phyloP scores from a whole-genome alignment of 2,329 filamentous ascomycete genomes.

The Verruconis gallopava region DNA sequence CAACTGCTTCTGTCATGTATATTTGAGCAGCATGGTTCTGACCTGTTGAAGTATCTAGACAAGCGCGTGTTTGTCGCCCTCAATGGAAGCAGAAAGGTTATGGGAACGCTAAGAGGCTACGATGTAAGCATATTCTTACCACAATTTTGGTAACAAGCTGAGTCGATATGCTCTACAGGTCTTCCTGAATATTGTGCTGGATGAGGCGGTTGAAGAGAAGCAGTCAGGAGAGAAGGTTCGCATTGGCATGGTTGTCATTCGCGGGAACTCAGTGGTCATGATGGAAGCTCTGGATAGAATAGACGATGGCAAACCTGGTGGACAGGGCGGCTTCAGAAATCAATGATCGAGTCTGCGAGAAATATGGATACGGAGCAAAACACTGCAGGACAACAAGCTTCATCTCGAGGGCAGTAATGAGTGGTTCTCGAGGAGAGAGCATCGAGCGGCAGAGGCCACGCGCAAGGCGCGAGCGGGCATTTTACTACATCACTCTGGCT shows the following conservation, averaged over 20 bases:
- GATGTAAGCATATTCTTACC: constrained; percentile 50
- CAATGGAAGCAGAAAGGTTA: constrained; percentile 94
- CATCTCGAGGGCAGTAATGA: too few relatives aligned
- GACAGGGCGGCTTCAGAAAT: not conserved
- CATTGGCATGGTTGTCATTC: constrained; percentile 92
- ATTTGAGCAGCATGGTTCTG: not conserved
- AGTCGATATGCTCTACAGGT: constrained; percentile 48
- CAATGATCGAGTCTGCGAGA: too few relatives aligned
- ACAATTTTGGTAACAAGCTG: not conserved
- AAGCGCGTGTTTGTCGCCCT: constrained; percentile 96
- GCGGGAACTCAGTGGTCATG: constrained; percentile 98
- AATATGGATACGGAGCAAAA: too few relatives aligned
- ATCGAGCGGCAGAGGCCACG: too few relatives aligned
- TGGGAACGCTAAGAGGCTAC: constrained; percentile 86
- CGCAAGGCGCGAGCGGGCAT: too few relatives aligned
- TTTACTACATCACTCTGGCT: too few relatives aligned
- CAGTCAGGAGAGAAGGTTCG: constrained; percentile 77
- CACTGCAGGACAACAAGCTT: too few relatives aligned
- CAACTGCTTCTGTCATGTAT: constrained; percentile 3
- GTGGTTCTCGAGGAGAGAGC: too few relatives aligned
- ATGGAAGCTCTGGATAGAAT: constrained; percentile 47
- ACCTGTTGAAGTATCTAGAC: constrained; percentile 63
- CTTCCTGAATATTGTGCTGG: constrained; percentile 94
- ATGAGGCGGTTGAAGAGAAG: constrained; percentile 94
- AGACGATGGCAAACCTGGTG: not conserved